phyloP scores from a whole-genome alignment of 2,329 filamentous ascomycete genomes.

The Diaporthe australafricana region DNA sequence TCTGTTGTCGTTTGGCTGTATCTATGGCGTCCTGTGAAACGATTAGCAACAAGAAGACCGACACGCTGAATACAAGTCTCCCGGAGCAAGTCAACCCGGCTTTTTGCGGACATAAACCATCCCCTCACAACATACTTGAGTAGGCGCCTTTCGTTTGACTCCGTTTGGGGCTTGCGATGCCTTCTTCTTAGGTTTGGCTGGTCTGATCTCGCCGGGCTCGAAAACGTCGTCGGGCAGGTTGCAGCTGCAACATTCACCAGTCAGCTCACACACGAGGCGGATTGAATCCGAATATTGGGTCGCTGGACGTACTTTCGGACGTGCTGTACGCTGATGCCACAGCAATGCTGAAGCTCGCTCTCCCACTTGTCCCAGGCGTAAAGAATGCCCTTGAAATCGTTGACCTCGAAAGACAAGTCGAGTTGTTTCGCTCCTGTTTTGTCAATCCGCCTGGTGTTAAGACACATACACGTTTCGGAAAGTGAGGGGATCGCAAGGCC shows the following conservation, averaged over 20 bases:
- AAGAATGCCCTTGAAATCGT: conserved; percentile 88
- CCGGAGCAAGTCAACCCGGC: not conserved
- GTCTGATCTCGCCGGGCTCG: conserved; percentile 79
- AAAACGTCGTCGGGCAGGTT: conserved; percentile 93
- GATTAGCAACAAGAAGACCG: conserved; percentile 33
- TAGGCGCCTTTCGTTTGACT: conserved; percentile 59
- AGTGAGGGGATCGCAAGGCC: conserved; percentile 32
- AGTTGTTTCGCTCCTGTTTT: conserved; percentile 73
- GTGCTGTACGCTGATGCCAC: conserved; percentile 82
- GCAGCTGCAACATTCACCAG: conserved; percentile 66
- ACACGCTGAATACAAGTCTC: not conserved
- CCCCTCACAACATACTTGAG: conserved; percentile 51
- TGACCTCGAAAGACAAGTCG: conserved; percentile 84
- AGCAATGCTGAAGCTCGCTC: conserved; percentile 60
- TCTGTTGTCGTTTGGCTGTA: conserved; percentile 39
- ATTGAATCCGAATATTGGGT: not conserved
- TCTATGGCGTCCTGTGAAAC: conserved; percentile 34
- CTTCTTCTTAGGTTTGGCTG: conserved; percentile 69
- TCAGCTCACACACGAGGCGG: conserved; percentile 13
- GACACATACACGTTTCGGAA: conserved; percentile 34
- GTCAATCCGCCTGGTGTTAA: conserved; percentile 49
- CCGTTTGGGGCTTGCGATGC: conserved; percentile 50
- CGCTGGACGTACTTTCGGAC: conserved; percentile 79
- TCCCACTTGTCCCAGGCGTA: conserved; percentile 81
- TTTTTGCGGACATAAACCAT: conserved; percentile 25